Base-by-base conservation (phyloP, 192 early-diverging fungal species). In the Funneliformis mosseae region DNA sequence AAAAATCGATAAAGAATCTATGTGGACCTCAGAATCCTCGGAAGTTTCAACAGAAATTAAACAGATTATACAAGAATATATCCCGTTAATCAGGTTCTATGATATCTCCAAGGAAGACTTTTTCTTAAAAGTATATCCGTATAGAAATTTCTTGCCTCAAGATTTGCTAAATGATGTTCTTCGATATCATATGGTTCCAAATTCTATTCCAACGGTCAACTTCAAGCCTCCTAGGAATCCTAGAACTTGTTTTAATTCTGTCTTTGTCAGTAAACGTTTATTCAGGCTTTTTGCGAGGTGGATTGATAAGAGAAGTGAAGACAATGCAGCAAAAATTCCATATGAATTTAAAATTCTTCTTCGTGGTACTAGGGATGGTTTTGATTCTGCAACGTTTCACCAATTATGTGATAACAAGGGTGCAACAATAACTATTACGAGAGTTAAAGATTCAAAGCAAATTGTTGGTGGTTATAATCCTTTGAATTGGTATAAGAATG, bases 71-170 rank as follows among this genome's bases (percentile, higher is more conserved):
- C 16, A 55, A 55, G 50, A 55, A 55, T 55, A 14, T 55, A 55
- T 55, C 21, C 67, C 67, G 2, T 69, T 69, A 69, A 41, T 69
- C 10, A 69, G 67, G 3, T 69, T 69, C 39, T 69, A 39, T 41
- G 28, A 69, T 41, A 69, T 69, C 12, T n/a, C 67, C 14, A 28
- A 16, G 23, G 67, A 41, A 69, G 67, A 69, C 5, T 69, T 69
- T 69, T 39, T 21, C 16, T 41, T 39, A 69, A 69, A 69, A 41
- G 67, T 69, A 41, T 69, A 41, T 5, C 67, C 67, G 9, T 69
- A 69, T 69, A 69, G 28, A 21, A 27, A 28, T 28, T 16, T 69
- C 27, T 69, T 69, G 21, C 67, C 67, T 16, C 67, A 38, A 11
- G 67, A 69, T 41, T 69, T 69, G 27, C 39, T 39, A 6, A 41